phyloP scores from a whole-genome alignment of 495 filamentous ascomycete species.

The Pyrenopolyporus hunteri region DNA sequence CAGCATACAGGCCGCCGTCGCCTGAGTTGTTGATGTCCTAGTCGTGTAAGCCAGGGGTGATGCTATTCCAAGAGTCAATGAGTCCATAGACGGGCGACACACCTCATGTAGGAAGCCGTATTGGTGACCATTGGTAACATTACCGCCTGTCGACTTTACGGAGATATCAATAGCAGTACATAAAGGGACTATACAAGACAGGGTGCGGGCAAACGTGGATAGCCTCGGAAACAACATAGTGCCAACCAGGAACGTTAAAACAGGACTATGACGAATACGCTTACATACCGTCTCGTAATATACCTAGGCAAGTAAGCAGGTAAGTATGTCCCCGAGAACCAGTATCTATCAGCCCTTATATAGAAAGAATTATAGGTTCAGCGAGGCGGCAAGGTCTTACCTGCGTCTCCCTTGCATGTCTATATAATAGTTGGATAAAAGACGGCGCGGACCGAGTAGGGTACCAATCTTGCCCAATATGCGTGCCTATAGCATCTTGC shows the following conservation, averaged over 20 bases:
- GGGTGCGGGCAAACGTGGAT: slow-evolving; percentile 18
- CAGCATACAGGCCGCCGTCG: slow-evolving; percentile 78
- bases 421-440: background rate
- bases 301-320: too few species aligned
- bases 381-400: background rate
- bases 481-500: slow-evolving; percentile 28
- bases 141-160: slow-evolving; percentile 46
- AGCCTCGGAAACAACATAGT: slow-evolving; percentile 42
- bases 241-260: slow-evolving; percentile 20
- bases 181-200: slow-evolving; percentile 19
- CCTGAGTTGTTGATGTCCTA: slow-evolving; percentile 77
- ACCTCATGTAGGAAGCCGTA: slow-evolving; percentile 54
- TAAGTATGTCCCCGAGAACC: background rate
- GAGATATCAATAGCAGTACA: slow-evolving; percentile 40
- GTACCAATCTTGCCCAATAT: slow-evolving; percentile 10
- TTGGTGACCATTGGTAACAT: slow-evolving; percentile 43
- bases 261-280: background rate
- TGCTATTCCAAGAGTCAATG: background rate
- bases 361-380: background rate
- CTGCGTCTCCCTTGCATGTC: slow-evolving; percentile 10
- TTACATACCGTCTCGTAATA: background rate
- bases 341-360: slow-evolving; percentile 1
- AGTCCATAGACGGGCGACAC: background rate
- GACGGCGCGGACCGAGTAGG: background rate
- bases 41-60: background rate